Base-by-base conservation (phyloP, 2,329 filamentous ascomycete species). In the Penicillium sp. region DNA sequence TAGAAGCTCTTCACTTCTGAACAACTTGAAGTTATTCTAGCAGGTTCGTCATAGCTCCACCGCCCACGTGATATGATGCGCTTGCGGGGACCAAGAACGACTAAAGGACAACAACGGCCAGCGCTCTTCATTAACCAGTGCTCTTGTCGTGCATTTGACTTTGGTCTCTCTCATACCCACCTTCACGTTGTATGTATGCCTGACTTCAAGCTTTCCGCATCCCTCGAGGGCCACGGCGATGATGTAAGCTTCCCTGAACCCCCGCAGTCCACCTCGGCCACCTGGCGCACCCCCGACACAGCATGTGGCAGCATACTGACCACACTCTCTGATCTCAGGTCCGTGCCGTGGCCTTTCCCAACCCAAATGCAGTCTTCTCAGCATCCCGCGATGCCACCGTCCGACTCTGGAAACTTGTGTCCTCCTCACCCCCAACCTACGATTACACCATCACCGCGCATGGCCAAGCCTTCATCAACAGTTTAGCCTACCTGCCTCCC, bases 341-440 rank as follows among this genome's bases (percentile, higher is more conserved):
- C 63, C 91, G 93, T 64, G 89, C 85, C 58, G 88, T 96, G 63
- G 81, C 81, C 67, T 97, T 93, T 66, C 90, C 91, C 18, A 82
- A 82, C 44, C 77, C 88, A 54, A 83, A 88, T 58, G 80, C 83
- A 39, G 78, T 96, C 54, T 77, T 96, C 59, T 96, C 94, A 17
- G 91, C 90, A 29, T 97, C 94, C 40, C 84, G 94, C 75, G 94
- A 99, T 77, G 89, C 88, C 64, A 95, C 90, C 13, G 91, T 97
- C 47, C 87, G 93, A 42, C 76, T 90, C 60, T 99, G 94, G 94
- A 87, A 85, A 60, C 85, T 85, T 52, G 79, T 82, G 21, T 82
- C 84, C 37, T 76, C 82, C 36, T 79, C 80, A 20, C 89, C 90
- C 24, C 87, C 88, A 1, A 74, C 75, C 15, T 97, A 89, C 72